Evolutionary conservation across 139 green algal genomes (phyloP).

Genomic region (Chlamydomonas eustigma): DNA sequence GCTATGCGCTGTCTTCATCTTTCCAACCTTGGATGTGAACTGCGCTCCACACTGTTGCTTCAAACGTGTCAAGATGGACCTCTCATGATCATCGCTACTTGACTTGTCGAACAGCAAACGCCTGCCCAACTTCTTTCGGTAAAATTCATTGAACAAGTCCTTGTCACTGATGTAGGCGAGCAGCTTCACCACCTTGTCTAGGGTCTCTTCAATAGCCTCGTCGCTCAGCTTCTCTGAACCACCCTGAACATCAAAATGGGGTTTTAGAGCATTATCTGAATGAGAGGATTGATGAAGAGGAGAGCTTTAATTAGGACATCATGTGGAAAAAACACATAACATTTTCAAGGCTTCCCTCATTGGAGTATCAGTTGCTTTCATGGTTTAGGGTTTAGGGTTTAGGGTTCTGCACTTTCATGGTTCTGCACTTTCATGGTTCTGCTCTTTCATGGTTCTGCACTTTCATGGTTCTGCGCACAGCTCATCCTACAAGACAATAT

Average conservation of each 20-base stretch:
- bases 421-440: no score
- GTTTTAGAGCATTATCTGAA: no score
- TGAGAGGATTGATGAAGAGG: neutral
- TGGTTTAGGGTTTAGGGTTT: no score
- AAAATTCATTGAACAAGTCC: slow-evolving; percentile 89
- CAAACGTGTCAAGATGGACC: slow-evolving; percentile 86
- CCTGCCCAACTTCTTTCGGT: slow-evolving; percentile 88
- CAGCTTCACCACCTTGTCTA: slow-evolving; percentile 97
- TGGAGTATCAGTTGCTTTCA: no score
- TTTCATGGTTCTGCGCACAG: no score
- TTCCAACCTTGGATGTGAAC: slow-evolving; percentile 81
- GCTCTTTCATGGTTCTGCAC: no score
- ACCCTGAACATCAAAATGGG: slow-evolving; percentile 35
- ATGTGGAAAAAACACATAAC: no score
- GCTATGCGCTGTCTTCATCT: no score
- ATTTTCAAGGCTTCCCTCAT: no score
- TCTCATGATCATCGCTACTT: slow-evolving; percentile 92
- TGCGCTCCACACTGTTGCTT: slow-evolving; percentile 98
- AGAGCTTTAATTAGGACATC: neutral
- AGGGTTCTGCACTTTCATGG: no score
- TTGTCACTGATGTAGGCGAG: slow-evolving; percentile 92
- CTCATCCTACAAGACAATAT: no score
- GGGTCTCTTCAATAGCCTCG: slow-evolving; percentile 79
- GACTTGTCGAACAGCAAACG: slow-evolving; percentile 80
- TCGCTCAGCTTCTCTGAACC: slow-evolving; percentile 81